phyloP scores from a whole-genome alignment of 2,329 filamentous ascomycete genomes.

The Aspergillus aculeatinus region DNA sequence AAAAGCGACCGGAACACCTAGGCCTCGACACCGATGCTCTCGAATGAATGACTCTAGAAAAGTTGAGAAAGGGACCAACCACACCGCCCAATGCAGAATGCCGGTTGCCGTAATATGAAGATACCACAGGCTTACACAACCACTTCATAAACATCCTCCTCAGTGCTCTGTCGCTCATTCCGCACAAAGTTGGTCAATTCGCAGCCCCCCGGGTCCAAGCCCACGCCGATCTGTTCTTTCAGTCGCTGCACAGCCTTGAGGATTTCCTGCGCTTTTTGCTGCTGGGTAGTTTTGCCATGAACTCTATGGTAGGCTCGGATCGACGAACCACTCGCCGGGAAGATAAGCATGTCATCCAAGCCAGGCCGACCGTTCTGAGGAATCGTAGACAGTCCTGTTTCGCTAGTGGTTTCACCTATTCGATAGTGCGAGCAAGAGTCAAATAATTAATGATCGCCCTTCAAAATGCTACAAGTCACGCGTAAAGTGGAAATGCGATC shows the following conservation, averaged over 20 bases:
- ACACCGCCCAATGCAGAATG: background rate
- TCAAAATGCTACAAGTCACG: constrained; percentile 2
- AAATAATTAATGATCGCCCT: constrained; percentile 16
- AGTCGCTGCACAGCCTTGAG: constrained; percentile 48
- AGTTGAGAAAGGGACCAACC: background rate
- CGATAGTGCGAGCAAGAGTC: constrained; percentile 10
- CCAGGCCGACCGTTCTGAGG: constrained; percentile 37
- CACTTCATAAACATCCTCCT: constrained; percentile 48
- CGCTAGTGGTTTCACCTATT: constrained; percentile 15
- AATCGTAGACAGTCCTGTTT: constrained; percentile 42
- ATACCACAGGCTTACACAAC: background rate
- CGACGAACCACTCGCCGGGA: constrained; percentile 35
- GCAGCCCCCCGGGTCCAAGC: constrained; percentile 54
- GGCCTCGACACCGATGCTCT: background rate
- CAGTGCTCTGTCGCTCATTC: constrained; percentile 50
- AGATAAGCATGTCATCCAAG: constrained; percentile 35
- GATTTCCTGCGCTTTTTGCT: constrained; percentile 48
- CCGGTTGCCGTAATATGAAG: background rate
- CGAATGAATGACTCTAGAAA: background rate
- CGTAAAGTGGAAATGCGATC: constrained; percentile 23
- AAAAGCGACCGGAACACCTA: background rate
- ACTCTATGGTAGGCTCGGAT: constrained; percentile 44
- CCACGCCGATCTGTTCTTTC: constrained; percentile 54
- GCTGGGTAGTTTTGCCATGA: constrained; percentile 43
- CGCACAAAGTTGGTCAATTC: constrained; percentile 54